Conservation (phyloP, 1,284 basidiomycete genomes). For the Cryptococcus hybrid region DNA sequence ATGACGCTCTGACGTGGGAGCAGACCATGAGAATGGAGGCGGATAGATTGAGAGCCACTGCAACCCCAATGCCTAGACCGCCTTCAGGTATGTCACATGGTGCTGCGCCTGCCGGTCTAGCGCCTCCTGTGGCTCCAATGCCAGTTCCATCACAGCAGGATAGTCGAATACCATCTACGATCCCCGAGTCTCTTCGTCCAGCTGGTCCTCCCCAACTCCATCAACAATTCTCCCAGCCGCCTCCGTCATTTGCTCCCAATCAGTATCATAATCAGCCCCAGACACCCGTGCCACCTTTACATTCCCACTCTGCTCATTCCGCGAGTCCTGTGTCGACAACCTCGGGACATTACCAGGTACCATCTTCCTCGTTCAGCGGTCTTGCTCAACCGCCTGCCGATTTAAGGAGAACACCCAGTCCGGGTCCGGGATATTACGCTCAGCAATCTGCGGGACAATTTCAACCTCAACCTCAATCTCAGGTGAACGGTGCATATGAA, state of each 20-base stretch:
- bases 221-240: constrained; percentile 18
- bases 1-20: constrained; percentile 18
- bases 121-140: constrained; percentile 6
- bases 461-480: not conserved
- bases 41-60: constrained; percentile 10
- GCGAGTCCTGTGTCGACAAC: constrained; percentile 4
- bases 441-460: not conserved
- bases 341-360: constrained; percentile 21
- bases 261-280: constrained; percentile 12
- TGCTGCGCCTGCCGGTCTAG: constrained; percentile 3
- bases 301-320: constrained; percentile 30
- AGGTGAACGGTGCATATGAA: not conserved
- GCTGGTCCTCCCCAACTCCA: constrained; percentile 11
- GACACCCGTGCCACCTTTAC: constrained; percentile 20
- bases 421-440: constrained; percentile 12
- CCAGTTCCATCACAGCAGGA: constrained; percentile 2
- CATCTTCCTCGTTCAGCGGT: constrained; percentile 24
- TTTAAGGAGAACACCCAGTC: constrained; percentile 13
- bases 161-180: constrained; percentile 20
- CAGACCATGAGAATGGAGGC: constrained; percentile 12
- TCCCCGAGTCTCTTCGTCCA: constrained; percentile 17
- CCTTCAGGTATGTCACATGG: constrained; percentile 11
- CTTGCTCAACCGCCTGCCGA: constrained; percentile 15
- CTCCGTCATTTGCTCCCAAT: constrained; percentile 3
- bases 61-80: constrained; percentile 24